Conservation (phyloP, 768 basidiomycete genomes). For the Grammothele lineata region DNA sequence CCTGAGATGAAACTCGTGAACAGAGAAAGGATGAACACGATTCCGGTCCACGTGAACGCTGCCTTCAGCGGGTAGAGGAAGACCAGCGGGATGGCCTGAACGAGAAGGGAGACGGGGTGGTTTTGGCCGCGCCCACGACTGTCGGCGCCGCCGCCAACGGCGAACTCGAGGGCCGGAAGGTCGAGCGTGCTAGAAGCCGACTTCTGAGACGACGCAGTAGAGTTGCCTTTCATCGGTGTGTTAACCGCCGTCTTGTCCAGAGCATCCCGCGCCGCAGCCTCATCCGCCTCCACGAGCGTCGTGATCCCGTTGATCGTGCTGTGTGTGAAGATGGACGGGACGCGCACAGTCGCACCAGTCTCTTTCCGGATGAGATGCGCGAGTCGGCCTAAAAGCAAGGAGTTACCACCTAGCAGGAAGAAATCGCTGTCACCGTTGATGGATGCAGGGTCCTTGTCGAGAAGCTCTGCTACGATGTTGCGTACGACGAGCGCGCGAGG, state of each 20-base stretch:
- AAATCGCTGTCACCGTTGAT: conserved; percentile 22
- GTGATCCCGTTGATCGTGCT: conserved; percentile 42
- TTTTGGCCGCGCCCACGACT: conserved; percentile 6
- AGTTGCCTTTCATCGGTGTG: conserved; percentile 2
- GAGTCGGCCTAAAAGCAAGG: conserved; percentile 30
- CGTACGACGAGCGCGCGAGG: conserved; percentile 13
- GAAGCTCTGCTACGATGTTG: conserved; percentile 20
- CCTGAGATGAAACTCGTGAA: conserved; percentile 27
- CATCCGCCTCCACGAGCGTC: conserved; percentile 27
- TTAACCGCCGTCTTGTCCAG: conserved; percentile 14
- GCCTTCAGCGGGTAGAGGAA: conserved; percentile 45
- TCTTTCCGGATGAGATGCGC: conserved; percentile 15
- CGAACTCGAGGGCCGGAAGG: conserved; percentile 10
- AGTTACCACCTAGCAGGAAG: conserved; percentile 43
- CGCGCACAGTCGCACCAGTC: conserved; percentile 33
- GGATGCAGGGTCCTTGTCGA: conserved; percentile 16
- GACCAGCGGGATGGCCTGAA: conserved; percentile 39
- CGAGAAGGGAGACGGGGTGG: conserved; percentile 36
- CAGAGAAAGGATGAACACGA: conserved; percentile 36
- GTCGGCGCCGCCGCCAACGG: background rate
- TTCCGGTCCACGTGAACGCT: conserved; percentile 37
- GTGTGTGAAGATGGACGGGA: conserved; percentile 38
- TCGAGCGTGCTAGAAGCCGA: conserved; percentile 3
- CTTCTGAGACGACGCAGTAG: conserved; percentile 5
- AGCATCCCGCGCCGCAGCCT: background rate